Conservation (phyloP, 305 asterid species). For the Euphrasia arctica region DNA sequence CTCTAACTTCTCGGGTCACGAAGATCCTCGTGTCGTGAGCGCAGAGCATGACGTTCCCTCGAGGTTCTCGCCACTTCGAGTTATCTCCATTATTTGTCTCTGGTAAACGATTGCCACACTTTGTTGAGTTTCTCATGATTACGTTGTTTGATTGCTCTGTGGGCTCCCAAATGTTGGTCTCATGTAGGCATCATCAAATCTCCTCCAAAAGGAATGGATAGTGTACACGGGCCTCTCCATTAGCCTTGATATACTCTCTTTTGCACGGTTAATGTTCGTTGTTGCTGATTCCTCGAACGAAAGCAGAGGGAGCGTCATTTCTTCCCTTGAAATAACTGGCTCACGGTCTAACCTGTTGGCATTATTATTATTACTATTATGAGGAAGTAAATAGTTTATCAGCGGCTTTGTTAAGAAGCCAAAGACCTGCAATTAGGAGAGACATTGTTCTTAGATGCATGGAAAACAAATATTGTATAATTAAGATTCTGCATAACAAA, state of each 20-base stretch:
- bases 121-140: not conserved
- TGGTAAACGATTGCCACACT: not conserved
- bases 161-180: conserved; percentile 85
- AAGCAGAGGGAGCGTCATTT: conserved; percentile 70
- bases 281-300: conserved; percentile 79
- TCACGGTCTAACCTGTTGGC: conserved; percentile 46
- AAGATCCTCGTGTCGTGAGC: not conserved
- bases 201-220: conserved; percentile 80
- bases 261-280: conserved; percentile 56
- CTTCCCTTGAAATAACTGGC: conserved; percentile 58
- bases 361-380: conserved; percentile 20
- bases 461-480: not conserved
- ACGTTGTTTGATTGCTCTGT: conserved; percentile 18
- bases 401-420: conserved; percentile 85
- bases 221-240: conserved; percentile 82
- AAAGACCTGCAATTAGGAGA: conserved; percentile 55
- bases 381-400: conserved; percentile 60
- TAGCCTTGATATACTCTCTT: conserved; percentile 67
- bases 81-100: not conserved
- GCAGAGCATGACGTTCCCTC: too few species aligned
- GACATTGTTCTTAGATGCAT: not conserved
- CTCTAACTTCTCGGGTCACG: too few species aligned
- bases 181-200: conserved; percentile 83
- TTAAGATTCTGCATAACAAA: not conserved
- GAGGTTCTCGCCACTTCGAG: too few species aligned